These are phyloP conservation scores for Uncinocarpus reesii DNA, from an alignment of 2,329 filamentous ascomycete genomes.

Conservation along the genomic window DNA sequence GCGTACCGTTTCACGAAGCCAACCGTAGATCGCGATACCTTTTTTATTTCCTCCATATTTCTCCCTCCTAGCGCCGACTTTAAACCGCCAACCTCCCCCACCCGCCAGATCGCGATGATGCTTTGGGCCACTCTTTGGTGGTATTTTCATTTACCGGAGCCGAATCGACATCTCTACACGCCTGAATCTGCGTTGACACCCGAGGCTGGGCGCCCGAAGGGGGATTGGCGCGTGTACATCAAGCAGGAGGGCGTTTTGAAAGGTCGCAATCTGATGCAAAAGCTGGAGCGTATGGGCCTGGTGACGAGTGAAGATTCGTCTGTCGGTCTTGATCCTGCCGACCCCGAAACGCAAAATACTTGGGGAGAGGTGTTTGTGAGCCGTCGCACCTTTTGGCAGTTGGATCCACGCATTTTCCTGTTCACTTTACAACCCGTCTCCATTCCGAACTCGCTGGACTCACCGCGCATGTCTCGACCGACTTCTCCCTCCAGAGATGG, in stretches of 20 bases:
- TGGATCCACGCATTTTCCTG: slow-evolving; percentile 75
- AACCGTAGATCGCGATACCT: slow-evolving; percentile 64
- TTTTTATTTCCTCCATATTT: slow-evolving; percentile 88
- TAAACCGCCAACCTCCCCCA: slow-evolving; percentile 68
- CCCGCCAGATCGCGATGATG: slow-evolving; percentile 90
- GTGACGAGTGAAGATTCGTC: slow-evolving; percentile 65
- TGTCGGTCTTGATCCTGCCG: slow-evolving; percentile 53
- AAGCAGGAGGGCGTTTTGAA: slow-evolving; percentile 80
- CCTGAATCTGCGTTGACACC: slow-evolving; percentile 57
- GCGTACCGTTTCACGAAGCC: slow-evolving; percentile 59
- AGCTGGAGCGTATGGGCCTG: slow-evolving; percentile 87
- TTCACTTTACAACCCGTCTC: slow-evolving; percentile 63
- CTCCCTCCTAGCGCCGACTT: slow-evolving; percentile 71
- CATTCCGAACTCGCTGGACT: slow-evolving; percentile 41
- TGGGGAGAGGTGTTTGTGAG: slow-evolving; percentile 75
- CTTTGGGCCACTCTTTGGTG: slow-evolving; percentile 89
- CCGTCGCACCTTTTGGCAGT: slow-evolving; percentile 78
- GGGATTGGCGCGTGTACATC: slow-evolving; percentile 78
- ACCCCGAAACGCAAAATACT: slow-evolving; percentile 52
- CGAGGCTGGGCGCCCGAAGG: slow-evolving; percentile 59
- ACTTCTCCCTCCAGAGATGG: slow-evolving; percentile 11
- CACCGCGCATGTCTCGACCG: slow-evolving; percentile 15
- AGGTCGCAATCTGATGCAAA: slow-evolving; percentile 70
- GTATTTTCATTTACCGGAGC: slow-evolving; percentile 88
- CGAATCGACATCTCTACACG: slow-evolving; percentile 53